A percentile compares a stretch with the other conserved stretches of the same genome.
Evolutionary conservation across 257 asterid species (phyloP).

Genomic region (Cinchona pubescens): DNA sequence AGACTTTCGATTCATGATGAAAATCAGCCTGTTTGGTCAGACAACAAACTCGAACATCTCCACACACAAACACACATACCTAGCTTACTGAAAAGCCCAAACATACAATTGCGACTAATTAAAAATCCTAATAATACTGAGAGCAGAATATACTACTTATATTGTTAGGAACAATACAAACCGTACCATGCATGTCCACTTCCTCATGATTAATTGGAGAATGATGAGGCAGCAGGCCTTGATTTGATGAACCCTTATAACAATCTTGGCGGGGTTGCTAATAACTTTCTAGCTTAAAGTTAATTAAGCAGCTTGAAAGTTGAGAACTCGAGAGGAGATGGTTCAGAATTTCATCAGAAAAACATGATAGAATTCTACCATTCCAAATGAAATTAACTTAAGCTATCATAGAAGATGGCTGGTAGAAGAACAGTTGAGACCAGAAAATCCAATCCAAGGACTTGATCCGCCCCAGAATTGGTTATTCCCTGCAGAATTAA

Average conservation of each 20-base stretch:
- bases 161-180: slow-evolving; percentile 16
- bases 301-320: neutral
- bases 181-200: slow-evolving; percentile 18
- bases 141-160: neutral
- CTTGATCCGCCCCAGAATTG: slow-evolving; percentile 41
- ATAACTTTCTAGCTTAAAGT: slow-evolving; percentile 1
- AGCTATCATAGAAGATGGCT: slow-evolving; percentile 32
- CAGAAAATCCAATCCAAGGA: slow-evolving; percentile 38
- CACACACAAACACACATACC: slow-evolving; percentile 7
- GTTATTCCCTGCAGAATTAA: slow-evolving; percentile 23
- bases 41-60: slow-evolving; percentile 12
- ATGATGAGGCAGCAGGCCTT: slow-evolving; percentile 1
- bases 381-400: neutral
- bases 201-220: slow-evolving; percentile 17
- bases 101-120: slow-evolving; percentile 3
- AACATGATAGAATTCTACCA: neutral
- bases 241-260: neutral
- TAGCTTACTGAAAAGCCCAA: slow-evolving; percentile 3
- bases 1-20: neutral
- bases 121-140: neutral
- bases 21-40: slow-evolving; percentile 20
- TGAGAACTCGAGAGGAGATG: neutral
- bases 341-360: neutral
- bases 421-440: slow-evolving; percentile 36
- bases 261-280: neutral